Percentiles rank a stretch among this genome's conserved stretches.
phyloP scores from a whole-genome alignment of 1,284 basidiomycete genomes.

The Ganoderma multipileum region DNA sequence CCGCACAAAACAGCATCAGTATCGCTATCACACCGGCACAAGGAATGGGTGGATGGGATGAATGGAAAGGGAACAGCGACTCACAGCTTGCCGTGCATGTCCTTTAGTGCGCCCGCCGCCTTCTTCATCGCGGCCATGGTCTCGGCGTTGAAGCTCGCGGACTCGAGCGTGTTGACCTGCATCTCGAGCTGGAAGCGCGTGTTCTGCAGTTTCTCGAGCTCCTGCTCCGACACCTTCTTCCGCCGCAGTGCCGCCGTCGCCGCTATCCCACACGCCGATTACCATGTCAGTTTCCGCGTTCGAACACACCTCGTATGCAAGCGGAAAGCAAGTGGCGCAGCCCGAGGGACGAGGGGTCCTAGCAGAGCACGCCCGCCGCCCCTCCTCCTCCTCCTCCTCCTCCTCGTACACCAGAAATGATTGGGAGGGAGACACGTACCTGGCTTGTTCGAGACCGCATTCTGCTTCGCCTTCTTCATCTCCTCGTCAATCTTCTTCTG shows the following conservation, averaged over 20 bases:
- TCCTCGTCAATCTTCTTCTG: slow-evolving; percentile 99
- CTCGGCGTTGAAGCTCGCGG: slow-evolving; percentile 98
- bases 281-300: not conserved
- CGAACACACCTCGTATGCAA: not conserved
- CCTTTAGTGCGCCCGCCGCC: slow-evolving; percentile 90
- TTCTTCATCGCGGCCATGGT: slow-evolving; percentile 99
- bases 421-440: slow-evolving; percentile 53
- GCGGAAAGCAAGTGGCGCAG: not conserved
- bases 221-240: slow-evolving; percentile 92
- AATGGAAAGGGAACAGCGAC: slow-evolving; percentile 41
- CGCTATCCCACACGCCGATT: slow-evolving; percentile 49
- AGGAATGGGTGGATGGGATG: slow-evolving; percentile 9
- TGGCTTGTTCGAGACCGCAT: slow-evolving; percentile 93
- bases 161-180: slow-evolving; percentile 97
- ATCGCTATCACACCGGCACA: slow-evolving; percentile 5
- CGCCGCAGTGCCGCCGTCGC: slow-evolving; percentile 92
- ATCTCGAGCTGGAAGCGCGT: slow-evolving; percentile 94
- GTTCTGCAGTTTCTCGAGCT: slow-evolving; percentile 89
- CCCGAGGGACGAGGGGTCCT: not conserved
- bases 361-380: not conserved
- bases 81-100: slow-evolving; percentile 92
- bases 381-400: not conserved
- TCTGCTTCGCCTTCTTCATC: slow-evolving; percentile 88
- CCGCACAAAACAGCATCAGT: not conserved
- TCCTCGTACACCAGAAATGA: not conserved